phyloP scores from a whole-genome alignment of 192 early-diverging fungal genomes.

The Coemansia sp. region DNA sequence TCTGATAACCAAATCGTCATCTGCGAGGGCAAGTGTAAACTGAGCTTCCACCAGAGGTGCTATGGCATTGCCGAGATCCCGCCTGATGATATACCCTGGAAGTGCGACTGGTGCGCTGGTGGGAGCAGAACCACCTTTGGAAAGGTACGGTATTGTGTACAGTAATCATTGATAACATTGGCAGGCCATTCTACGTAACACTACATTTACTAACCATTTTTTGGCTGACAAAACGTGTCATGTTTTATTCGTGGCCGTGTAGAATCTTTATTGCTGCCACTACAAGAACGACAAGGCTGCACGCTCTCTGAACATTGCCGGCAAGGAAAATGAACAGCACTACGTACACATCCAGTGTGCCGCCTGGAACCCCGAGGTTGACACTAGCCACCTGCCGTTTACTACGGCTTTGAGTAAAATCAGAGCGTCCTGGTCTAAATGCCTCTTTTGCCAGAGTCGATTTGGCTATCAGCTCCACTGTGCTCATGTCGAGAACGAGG shows the following conservation, averaged over 20 bases:
- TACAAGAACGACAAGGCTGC: constrained; percentile 44
- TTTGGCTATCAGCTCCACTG: constrained; percentile 44
- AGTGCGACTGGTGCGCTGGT: constrained; percentile 40
- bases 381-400: constrained; percentile 42
- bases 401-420: constrained; percentile 29
- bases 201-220: neutral
- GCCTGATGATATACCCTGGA: constrained; percentile 51
- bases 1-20: constrained; percentile 42
- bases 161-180: neutral
- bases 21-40: constrained; percentile 46
- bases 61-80: constrained; percentile 41
- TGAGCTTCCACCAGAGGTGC: constrained; percentile 43
- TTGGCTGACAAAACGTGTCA: neutral
- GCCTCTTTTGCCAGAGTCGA: constrained; percentile 29
- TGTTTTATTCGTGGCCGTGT: constrained; percentile 4
- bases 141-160: constrained; percentile 17
- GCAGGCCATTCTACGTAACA: neutral
- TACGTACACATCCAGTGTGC: constrained; percentile 52
- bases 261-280: constrained; percentile 50
- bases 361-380: constrained; percentile 34
- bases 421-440: constrained; percentile 11
- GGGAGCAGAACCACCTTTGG: constrained; percentile 16
- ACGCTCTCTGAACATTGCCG: constrained; percentile 24
- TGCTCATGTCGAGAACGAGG: constrained; percentile 13
- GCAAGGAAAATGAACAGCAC: constrained; percentile 19